Evolutionary conservation across 73 alveolate species (phyloP), one percentile per base, ranked within the genome.

Genomic region (Symbiodinium natans): DNA sequence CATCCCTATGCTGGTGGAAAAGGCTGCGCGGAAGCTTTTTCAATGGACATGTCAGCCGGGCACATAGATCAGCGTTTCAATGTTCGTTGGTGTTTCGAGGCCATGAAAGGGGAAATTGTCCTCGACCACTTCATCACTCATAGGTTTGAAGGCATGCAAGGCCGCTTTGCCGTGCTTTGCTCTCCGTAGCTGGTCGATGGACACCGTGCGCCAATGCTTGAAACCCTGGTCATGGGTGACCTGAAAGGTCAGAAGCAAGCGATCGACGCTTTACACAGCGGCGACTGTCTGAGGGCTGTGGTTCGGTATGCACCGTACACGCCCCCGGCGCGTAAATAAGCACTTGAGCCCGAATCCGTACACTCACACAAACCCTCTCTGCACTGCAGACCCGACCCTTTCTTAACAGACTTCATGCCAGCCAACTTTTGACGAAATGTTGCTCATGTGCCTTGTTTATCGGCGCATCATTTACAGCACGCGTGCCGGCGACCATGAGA

Each of bases 121-220:
- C 98, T 99, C 74, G 99, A 99, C 88, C 99, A 95, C 43, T 99
- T 86, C 93, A 89, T 99, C 85, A 99, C 99, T 83, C 99, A 99
- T 83, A 86, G 86, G 52, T 96, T 99, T 83, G 89, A 98, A 75
- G 86, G 86, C n/a, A 38, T 77, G 52, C 10, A n/a, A 33, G 98
- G 99, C 52, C 93, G 95, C 9, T 99, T 99, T 94, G 27, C 99
- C 82, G 99, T 99, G n/a, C 87, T 99, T 54, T n/a, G n/a, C n/a
- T n/a, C n/a, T n/a, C n/a, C n/a, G n/a, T n/a, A n/a, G n/a, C n/a
- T n/a, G n/a, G n/a, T n/a, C n/a, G n/a, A n/a, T n/a, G n/a, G n/a
- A n/a, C n/a, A n/a, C n/a, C n/a, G n/a, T n/a, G n/a, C n/a, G n/a
- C n/a, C n/a, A n/a, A n/a, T n/a, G n/a, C n/a, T n/a, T n/a, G n/a